Conservation (phyloP, 352 stramenopile species). For the Globisporangium heterothallicum region DNA sequence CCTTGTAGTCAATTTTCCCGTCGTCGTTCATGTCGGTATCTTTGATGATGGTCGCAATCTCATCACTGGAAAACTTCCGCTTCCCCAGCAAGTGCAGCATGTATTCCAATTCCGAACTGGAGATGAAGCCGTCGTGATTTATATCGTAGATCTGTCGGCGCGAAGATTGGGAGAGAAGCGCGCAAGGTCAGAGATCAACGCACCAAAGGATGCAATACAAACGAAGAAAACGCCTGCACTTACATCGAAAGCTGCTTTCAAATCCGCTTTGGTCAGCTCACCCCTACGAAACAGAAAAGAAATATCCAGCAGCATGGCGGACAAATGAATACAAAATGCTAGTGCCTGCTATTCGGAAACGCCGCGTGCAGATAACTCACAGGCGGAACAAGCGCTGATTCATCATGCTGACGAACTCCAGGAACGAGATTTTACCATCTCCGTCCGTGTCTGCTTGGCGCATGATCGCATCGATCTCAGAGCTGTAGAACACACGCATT, state of each 20-base stretch:
- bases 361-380: constrained; percentile 22
- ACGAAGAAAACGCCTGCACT: constrained; percentile 1
- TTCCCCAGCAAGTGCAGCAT: constrained; percentile 62
- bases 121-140: constrained; percentile 71
- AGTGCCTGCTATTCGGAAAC: too few species aligned
- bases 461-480: constrained; percentile 68
- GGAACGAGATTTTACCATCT: constrained; percentile 71
- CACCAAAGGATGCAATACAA: not conserved
- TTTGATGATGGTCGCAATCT: constrained; percentile 58
- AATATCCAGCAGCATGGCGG: too few species aligned
- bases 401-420: constrained; percentile 77
- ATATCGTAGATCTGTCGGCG: constrained; percentile 56
- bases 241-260: constrained; percentile 62
- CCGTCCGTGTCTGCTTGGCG: constrained; percentile 53
- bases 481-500: constrained; percentile 18
- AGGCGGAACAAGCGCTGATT: constrained; percentile 61
- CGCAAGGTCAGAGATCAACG: not conserved
- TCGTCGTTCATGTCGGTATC: constrained; percentile 79
- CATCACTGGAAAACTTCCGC: constrained; percentile 30
- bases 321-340: too few species aligned
- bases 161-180: too few species aligned
- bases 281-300: constrained; percentile 18
- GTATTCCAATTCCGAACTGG: constrained; percentile 52
- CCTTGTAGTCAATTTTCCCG: constrained; percentile 81
- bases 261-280: constrained; percentile 42